Evolutionary conservation across 73 alveolate species (phyloP).

Genomic region (Uronychia binucleata): DNA sequence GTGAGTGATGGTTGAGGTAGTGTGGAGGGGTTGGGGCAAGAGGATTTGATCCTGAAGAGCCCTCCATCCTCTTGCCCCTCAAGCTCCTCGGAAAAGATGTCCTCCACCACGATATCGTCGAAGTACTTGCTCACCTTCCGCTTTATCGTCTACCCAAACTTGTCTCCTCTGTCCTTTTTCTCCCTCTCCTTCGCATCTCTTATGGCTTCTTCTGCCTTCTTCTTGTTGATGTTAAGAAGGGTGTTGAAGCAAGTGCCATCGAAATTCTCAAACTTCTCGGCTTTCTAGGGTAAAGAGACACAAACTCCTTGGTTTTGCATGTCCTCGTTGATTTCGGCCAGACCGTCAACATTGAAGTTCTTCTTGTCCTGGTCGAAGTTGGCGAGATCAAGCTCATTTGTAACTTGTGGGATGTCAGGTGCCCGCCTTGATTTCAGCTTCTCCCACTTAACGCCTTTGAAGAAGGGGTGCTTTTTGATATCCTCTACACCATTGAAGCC

Average conservation of each 20-base stretch:
- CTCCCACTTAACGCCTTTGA: slow-evolving; percentile 84
- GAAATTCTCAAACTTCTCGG: slow-evolving; percentile 2
- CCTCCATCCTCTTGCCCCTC: no score
- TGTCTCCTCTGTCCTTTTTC: neutral
- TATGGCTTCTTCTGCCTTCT: slow-evolving; percentile 27
- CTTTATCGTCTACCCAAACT: neutral
- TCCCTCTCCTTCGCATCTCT: neutral
- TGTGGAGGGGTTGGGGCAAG: no score
- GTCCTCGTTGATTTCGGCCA: neutral
- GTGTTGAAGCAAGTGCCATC: slow-evolving; percentile 26
- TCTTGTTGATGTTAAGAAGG: slow-evolving; percentile 23
- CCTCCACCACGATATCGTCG: neutral
- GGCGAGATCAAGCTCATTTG: slow-evolving; percentile 34
- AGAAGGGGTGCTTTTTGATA: slow-evolving; percentile 87
- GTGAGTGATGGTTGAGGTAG: no score
- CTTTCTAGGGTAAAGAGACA: neutral
- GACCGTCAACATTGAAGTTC: neutral
- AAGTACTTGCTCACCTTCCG: neutral
- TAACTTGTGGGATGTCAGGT: slow-evolving; percentile 55
- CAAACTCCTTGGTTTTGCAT: neutral
- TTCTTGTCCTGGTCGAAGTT: neutral
- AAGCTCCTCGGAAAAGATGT: neutral
- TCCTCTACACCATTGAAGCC: slow-evolving; percentile 87
- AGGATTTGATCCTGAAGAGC: no score
- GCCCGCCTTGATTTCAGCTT: slow-evolving; percentile 19